Conservation (phyloP, 495 filamentous ascomycete species). For the Penicilliopsis zonata region DNA sequence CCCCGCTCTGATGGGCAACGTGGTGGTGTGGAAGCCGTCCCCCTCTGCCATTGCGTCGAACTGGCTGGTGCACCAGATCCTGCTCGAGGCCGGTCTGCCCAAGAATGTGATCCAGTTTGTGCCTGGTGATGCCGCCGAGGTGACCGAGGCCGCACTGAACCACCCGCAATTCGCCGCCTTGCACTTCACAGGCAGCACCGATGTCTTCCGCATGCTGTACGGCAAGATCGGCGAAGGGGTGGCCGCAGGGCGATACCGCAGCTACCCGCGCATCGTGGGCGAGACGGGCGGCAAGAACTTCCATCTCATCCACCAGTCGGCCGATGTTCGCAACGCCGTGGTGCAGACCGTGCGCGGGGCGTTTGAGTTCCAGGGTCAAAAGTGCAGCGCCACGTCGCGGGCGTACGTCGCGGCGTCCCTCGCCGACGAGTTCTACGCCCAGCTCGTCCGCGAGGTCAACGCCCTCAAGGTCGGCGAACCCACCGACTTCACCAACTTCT, state of each 20-base stretch:
- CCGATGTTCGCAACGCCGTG: slow-evolving; percentile 63
- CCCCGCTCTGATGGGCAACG: slow-evolving; percentile 73
- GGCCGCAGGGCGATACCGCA: slow-evolving; percentile 57
- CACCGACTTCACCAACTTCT: slow-evolving; percentile 51
- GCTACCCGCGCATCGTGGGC: slow-evolving; percentile 73
- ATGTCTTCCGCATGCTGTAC: slow-evolving; percentile 71
- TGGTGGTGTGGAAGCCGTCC: slow-evolving; percentile 81
- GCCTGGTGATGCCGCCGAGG: slow-evolving; percentile 64
- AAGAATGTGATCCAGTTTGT: slow-evolving; percentile 75
- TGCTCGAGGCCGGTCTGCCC: slow-evolving; percentile 72
- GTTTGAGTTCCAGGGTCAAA: slow-evolving; percentile 81
- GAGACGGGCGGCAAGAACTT: slow-evolving; percentile 89
- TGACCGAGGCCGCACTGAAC: slow-evolving; percentile 57
- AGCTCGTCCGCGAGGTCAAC: slow-evolving; percentile 51
- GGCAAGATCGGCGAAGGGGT: slow-evolving; percentile 63
- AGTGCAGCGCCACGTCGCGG: slow-evolving; percentile 75
- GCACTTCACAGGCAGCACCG: slow-evolving; percentile 74
- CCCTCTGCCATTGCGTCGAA: slow-evolving; percentile 65
- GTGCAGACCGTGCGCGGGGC: slow-evolving; percentile 70
- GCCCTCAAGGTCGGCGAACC: slow-evolving; percentile 58
- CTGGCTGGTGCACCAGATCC: slow-evolving; percentile 70
- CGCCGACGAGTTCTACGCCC: slow-evolving; percentile 51
- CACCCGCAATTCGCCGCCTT: slow-evolving; percentile 65
- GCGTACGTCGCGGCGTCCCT: slow-evolving; percentile 60
- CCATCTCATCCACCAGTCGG: slow-evolving; percentile 64